Percentiles rank a stretch among this genome's conserved stretches.
These are phyloP conservation scores for Nakazawaea wyomingensis DNA, from an alignment of 805 yeast genomes.

Conservation along the genomic window DNA sequence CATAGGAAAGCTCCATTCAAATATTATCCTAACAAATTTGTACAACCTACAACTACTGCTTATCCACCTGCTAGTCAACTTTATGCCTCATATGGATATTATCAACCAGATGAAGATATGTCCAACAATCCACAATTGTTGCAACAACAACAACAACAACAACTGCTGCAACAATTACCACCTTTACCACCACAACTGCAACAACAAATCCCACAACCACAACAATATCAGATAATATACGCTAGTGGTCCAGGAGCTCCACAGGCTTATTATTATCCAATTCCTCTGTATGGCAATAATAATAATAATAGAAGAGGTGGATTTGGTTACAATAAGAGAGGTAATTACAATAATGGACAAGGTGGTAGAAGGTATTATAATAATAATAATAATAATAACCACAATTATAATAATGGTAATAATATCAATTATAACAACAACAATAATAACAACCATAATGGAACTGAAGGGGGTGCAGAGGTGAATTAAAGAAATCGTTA, in stretches of 20 bases:
- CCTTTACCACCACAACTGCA: not conserved
- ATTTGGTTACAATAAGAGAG: slow-evolving; percentile 7
- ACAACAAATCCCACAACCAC: not conserved
- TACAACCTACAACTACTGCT: not conserved
- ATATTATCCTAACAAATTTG: not conserved
- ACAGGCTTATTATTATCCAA: slow-evolving; percentile 9
- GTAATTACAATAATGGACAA: slow-evolving; percentile 1
- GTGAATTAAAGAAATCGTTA: not conserved
- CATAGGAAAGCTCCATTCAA: slow-evolving; percentile 4
- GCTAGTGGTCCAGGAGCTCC: slow-evolving; percentile 3
- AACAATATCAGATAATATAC: slow-evolving; percentile 8
- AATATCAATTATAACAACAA: not conserved
- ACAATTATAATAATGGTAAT: not conserved
- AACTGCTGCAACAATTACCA: no score
- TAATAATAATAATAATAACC: not conserved
- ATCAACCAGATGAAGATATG: slow-evolving; percentile 4
- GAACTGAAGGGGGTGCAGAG: not conserved
- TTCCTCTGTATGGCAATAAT: not conserved
- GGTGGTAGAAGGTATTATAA: slow-evolving; percentile 2
- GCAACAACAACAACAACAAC: slow-evolving; percentile 5
- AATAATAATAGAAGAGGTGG: slow-evolving; percentile 4
- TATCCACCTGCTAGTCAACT: not conserved
- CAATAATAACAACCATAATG: not conserved
- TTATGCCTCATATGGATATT: slow-evolving; percentile 7
- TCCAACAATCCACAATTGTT: not conserved